phyloP scores from a whole-genome alignment of 139 green algal species.

The Mesotaenium endlicherianum region DNA sequence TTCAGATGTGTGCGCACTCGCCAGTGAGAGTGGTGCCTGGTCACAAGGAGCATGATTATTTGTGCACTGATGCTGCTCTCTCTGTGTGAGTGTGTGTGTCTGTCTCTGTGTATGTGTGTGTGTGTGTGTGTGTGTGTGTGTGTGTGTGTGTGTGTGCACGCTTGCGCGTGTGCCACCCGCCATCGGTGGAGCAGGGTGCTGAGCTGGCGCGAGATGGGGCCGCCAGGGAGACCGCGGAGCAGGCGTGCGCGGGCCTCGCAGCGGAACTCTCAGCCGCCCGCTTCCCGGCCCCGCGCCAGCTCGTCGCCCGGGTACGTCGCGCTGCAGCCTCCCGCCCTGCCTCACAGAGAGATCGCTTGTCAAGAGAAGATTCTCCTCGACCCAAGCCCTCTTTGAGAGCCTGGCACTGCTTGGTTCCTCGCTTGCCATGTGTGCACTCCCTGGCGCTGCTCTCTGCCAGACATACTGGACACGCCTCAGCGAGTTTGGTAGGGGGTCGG shows the following conservation, averaged over 20 bases:
- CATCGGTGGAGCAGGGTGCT: not conserved
- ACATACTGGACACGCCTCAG: too few relatives aligned
- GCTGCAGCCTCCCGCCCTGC: not conserved
- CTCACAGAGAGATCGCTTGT: not conserved
- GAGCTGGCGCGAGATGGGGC: slow-evolving; percentile 2
- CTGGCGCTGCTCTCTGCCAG: not conserved
- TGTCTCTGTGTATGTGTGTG: too few relatives aligned
- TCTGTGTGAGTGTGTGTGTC: not conserved
- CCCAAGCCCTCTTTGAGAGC: not conserved
- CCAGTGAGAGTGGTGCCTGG: not conserved
- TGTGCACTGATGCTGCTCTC: not conserved
- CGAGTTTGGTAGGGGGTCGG: too few relatives aligned
- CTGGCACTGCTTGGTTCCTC: not conserved
- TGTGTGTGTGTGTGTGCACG: not conserved
- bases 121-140: not conserved
- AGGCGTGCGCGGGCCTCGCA: slow-evolving; percentile 14
- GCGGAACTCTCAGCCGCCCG: slow-evolving; percentile 10
- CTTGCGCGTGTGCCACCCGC: not conserved
- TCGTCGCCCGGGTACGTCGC: slow-evolving; percentile 9
- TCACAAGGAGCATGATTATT: too few relatives aligned
- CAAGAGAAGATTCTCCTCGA: not conserved
- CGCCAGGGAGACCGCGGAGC: not conserved
- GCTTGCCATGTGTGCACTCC: not conserved
- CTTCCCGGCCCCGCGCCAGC: slow-evolving; percentile 49
- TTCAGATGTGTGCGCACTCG: not conserved